These are phyloP conservation scores for Trichoderma citrinoviride DNA, from an alignment of 2,329 filamentous ascomycete genomes.

Conservation along the genomic window DNA sequence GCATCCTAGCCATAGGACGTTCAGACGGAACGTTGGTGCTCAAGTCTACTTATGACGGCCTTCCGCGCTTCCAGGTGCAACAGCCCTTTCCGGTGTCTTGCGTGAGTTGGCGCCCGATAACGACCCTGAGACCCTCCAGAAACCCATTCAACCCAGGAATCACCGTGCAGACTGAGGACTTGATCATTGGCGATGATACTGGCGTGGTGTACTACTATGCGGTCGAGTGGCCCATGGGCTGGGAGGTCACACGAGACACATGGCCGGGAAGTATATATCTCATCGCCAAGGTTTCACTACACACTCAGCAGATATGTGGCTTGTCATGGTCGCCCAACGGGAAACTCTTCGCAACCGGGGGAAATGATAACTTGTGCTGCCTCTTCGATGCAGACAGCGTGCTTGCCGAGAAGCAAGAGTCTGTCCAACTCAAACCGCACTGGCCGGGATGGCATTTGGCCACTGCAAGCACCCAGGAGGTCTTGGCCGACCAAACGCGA, in stretches of 20 bases:
- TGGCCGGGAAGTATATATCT: constrained; percentile 80
- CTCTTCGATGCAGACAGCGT: constrained; percentile 71
- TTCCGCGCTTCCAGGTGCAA: constrained; percentile 70
- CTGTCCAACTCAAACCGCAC: not conserved
- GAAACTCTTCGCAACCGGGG: constrained; percentile 76
- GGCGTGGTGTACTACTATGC: constrained; percentile 86
- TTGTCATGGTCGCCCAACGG: constrained; percentile 83
- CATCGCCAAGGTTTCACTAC: constrained; percentile 71
- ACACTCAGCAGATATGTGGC: constrained; percentile 88
- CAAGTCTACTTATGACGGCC: constrained; percentile 70
- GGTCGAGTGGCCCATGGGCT: constrained; percentile 74
- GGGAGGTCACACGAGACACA: constrained; percentile 60
- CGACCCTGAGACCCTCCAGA: constrained; percentile 50
- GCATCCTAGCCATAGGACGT: constrained; percentile 81
- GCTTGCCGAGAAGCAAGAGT: constrained; percentile 31
- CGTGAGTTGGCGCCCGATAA: constrained; percentile 73
- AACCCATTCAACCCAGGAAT: constrained; percentile 47
- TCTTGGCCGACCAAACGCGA: not conserved
- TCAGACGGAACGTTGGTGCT: constrained; percentile 74
- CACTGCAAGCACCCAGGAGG: not conserved
- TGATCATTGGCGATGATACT: constrained; percentile 80
- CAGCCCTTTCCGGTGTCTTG: constrained; percentile 74
- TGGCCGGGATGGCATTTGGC: constrained; percentile 10
- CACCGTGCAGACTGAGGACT: constrained; percentile 69
- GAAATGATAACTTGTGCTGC: constrained; percentile 87